Evolutionary conservation across 305 asterid genomes (phyloP), one percentile per base, ranked within the genome.

Genomic region (Rubia tinctorum): DNA sequence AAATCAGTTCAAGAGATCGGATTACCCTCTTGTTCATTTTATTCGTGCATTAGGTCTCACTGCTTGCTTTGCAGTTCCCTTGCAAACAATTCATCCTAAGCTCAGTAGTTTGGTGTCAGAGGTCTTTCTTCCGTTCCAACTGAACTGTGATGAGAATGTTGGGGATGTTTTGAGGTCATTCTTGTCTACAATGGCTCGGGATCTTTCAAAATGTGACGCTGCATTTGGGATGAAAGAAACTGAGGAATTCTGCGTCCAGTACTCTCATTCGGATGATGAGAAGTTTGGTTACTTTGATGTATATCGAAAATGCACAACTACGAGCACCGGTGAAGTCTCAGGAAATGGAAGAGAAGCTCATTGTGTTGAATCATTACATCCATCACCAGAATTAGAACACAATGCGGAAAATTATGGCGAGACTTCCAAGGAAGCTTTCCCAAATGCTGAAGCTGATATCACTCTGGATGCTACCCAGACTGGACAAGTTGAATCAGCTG

Each of bases 31-130:
- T 64, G 22, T 64, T 64, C 68, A 30, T 64, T 18, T 30, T 7
- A 34, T 40, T 64, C 47, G 47, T 30, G 11, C 45, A 15, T 64
- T 18, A 15, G 45, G 45, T 37, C 68, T 64, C 13, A n/a, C 68
- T 13, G 23, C 68, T 25, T 64, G 68, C 30, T 30, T 64, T 64
- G 47, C 68, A 64, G 45, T 64, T 64, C 68, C 68, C 40, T 15
- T 22, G 47, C 56, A 12, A 34, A 59, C 25, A 11, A 22, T 63
- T 44, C 55, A 45, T 68, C 18, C 34, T 20, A n/a, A 51, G 23
- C 39, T 13, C 45, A 22, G 8, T 5, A 17, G 42, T 44, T 14
- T 22, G 39, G 10, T 53, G 60, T 37, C 34, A 47, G 75, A 27
- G 12, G 43, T 40, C 5, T 72, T 72, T 72, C 75, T 60, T 18